phyloP scores from a whole-genome alignment of 1,284 basidiomycete species.

The Melampsora americana region DNA sequence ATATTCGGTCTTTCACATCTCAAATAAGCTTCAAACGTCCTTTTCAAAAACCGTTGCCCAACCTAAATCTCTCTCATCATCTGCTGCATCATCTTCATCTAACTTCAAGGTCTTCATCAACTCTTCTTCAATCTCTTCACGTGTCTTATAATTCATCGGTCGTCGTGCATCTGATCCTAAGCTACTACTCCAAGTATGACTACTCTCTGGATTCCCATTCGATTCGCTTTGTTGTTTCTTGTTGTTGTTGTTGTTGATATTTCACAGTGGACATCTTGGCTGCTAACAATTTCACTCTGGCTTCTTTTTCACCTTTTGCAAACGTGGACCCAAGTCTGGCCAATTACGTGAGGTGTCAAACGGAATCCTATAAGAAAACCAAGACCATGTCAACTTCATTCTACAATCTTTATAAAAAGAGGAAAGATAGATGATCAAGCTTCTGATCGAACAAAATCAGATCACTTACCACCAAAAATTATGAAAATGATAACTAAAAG shows the following conservation, averaged over 20 bases:
- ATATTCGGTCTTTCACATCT: conserved; percentile 82
- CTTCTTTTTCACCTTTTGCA: conserved; percentile 68
- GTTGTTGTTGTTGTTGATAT: conserved; percentile 11
- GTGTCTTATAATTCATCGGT: conserved; percentile 41
- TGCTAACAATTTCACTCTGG: conserved; percentile 55
- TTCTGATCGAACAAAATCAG: background rate
- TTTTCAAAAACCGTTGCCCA: conserved; percentile 86
- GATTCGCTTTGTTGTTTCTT: conserved; percentile 21
- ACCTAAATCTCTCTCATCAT: conserved; percentile 68
- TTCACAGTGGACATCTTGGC: conserved; percentile 48
- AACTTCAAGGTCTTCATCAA: conserved; percentile 52
- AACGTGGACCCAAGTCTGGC: conserved; percentile 80
- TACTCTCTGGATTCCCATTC: conserved; percentile 45
- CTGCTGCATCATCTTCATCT: conserved; percentile 44
- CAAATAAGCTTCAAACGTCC: conserved; percentile 83
- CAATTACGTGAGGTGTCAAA: conserved; percentile 83
- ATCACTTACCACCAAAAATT: conserved; percentile 60
- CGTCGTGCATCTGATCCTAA: conserved; percentile 13
- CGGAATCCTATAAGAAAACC: conserved; percentile 75
- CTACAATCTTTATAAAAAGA: conserved; percentile 57
- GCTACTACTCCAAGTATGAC: conserved; percentile 5
- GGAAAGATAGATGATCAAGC: too few species aligned
- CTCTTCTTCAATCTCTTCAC: conserved; percentile 49
- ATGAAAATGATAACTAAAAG: conserved; percentile 81
- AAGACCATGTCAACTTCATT: conserved; percentile 18